Base-by-base conservation (phyloP, 352 stramenopile genomes). In the Phytophthora lateralis region DNA sequence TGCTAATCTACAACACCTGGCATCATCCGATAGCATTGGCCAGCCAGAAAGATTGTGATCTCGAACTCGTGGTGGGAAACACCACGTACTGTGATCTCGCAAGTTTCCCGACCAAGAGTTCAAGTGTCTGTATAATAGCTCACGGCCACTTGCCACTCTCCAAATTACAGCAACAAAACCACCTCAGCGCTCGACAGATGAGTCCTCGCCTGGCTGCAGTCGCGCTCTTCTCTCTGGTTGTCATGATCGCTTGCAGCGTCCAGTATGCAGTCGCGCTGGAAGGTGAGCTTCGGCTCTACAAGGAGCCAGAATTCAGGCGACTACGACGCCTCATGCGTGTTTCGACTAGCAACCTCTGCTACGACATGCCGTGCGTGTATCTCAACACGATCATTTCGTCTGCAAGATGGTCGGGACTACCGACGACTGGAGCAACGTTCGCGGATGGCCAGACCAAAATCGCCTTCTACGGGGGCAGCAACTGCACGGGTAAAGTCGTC, bases 251-350 rank as follows among this genome's bases (percentile, higher is more conserved):
- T 42, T 53, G 26, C 41, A 37, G 34, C 17, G 17, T 60, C 10
- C 24, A 60, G 17, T 8, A 14, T 6, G n/a, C 45, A 9, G 20
- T 15, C 24, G 56, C 57, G 15, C 60, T 71, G 57, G 29, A 60
- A 6, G 57, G 57, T 4, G 63, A 71, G 34, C 34, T 67, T 14
- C 63, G 63, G 20, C 34, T 71, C 29, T 71, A 71, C 51, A 67
- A 63, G 34, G 63, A 59, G 8, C 35, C 64, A 7, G 6, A 58
- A 12, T 65, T 65, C 59, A 72, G 64, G 42, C 44, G 64, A 26
- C 59, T 72, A 20, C 59, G 58, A 7, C 59, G 49, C 0, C 57
- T 68, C 35, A 56, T 68, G 17, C 12, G 26, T 0, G 17, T 72
- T 37, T 60, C 58, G 2, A 34, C 24, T n/a, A 29, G 34, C 4